These are phyloP conservation scores for Rhizophagus sp. DNA, from an alignment of 192 early-diverging fungal species.

Conservation along the genomic window DNA sequence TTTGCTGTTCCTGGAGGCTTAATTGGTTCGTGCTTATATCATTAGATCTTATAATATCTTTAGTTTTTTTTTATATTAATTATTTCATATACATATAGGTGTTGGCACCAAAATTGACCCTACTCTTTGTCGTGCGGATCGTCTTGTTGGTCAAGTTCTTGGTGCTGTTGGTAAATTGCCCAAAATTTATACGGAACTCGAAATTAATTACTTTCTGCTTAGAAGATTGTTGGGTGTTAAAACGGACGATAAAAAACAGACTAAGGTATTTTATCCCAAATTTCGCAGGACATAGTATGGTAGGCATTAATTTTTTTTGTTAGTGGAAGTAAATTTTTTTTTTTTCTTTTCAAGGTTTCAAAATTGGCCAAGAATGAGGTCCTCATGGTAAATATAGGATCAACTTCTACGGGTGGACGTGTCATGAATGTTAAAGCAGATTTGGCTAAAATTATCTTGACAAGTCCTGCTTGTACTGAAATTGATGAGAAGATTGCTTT, in stretches of 20 bases:
- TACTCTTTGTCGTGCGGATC: conserved; percentile 92
- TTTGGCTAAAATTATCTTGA: conserved; percentile 92
- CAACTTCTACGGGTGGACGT: conserved; percentile 90
- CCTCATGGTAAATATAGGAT: conserved; percentile 96
- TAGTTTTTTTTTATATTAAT: background rate
- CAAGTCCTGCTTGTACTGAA: conserved; percentile 92
- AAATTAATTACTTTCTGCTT: conserved; percentile 97
- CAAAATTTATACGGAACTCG: conserved; percentile 91
- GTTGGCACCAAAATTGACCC: conserved; percentile 97
- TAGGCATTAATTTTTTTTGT: too few species aligned
- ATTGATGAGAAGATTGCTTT: conserved; percentile 94
- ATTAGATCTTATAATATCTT: background rate
- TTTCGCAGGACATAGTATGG: too few species aligned
- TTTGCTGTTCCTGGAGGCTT: conserved; percentile 99
- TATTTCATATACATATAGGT: conserved; percentile 41
- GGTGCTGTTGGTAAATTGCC: conserved; percentile 90
- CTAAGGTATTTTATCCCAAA: conserved; percentile 63
- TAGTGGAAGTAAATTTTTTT: background rate
- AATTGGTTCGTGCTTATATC: conserved; percentile 61
- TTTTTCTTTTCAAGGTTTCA: conserved; percentile 46
- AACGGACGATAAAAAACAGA: conserved; percentile 97
- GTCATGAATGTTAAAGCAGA: conserved; percentile 93
- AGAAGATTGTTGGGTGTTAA: conserved; percentile 95
- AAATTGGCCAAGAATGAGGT: conserved; percentile 94
- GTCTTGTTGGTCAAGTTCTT: conserved; percentile 94